Evolutionary conservation across 805 yeast species (phyloP).

Genomic region (Hanseniaspora singularis): DNA sequence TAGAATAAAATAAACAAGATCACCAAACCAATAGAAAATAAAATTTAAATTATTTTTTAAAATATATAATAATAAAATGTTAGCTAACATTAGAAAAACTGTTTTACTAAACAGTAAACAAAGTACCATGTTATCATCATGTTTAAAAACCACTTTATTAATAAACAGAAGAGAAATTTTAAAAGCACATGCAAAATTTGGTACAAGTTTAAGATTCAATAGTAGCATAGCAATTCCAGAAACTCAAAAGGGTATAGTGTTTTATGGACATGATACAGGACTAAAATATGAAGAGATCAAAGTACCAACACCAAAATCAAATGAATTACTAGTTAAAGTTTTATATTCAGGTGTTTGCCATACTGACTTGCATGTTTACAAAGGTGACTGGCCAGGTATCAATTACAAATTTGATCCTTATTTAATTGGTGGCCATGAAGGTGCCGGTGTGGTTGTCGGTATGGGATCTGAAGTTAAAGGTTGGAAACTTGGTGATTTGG

Average conservation of each 20-base stretch:
- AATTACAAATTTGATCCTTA: slow-evolving; percentile 38
- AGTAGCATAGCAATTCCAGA: slow-evolving; percentile 41
- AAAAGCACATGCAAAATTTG: not conserved
- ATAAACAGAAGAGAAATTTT: not conserved
- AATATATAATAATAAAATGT: too few relatives aligned
- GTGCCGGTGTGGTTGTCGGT: slow-evolving; percentile 60
- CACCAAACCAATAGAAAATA: too few relatives aligned
- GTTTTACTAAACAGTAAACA: not conserved
- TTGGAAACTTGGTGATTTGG: slow-evolving; percentile 52
- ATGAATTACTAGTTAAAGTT: slow-evolving; percentile 68
- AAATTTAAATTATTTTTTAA: too few relatives aligned
- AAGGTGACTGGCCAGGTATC: slow-evolving; percentile 86
- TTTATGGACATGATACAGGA: slow-evolving; percentile 54
- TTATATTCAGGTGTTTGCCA: slow-evolving; percentile 88
- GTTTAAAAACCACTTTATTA: not conserved
- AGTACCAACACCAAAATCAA: slow-evolving; percentile 66
- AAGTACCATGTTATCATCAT: not conserved
- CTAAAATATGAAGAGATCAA: slow-evolving; percentile 60
- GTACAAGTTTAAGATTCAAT: slow-evolving; percentile 18
- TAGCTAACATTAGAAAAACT: not conserved
- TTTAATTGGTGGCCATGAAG: slow-evolving; percentile 62
- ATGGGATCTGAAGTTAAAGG: slow-evolving; percentile 47
- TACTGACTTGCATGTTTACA: slow-evolving; percentile 88
- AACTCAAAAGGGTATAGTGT: slow-evolving; percentile 60
- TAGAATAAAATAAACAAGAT: too few relatives aligned